Conservation (phyloP, 2,329 filamentous ascomycete genomes). For the Monilinia vaccinii-corymbosi region DNA sequence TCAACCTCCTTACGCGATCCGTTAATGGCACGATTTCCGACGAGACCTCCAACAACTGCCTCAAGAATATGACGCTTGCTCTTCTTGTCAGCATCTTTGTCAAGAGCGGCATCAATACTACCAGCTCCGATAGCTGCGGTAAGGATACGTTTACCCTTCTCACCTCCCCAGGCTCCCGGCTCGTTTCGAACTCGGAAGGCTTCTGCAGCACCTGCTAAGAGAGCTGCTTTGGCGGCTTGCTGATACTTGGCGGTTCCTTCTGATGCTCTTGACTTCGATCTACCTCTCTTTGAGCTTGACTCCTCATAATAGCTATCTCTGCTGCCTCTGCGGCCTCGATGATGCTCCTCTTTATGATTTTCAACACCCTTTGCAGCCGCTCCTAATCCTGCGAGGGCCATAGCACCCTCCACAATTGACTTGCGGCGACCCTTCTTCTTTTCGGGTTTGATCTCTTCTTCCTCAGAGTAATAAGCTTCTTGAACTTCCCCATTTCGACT, state of each 20-base stretch:
- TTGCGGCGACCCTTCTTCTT: constrained; percentile 47
- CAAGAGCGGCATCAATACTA: constrained; percentile 69
- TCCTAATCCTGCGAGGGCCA: constrained; percentile 53
- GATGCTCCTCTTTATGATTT: not conserved
- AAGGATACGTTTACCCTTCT: constrained; percentile 83
- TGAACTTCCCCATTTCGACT: constrained; percentile 43
- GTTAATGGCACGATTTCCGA: constrained; percentile 78
- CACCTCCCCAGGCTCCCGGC: constrained; percentile 79
- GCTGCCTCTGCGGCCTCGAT: constrained; percentile 32
- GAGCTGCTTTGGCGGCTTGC: constrained; percentile 83
- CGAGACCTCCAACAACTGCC: constrained; percentile 79
- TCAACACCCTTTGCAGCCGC: constrained; percentile 41
- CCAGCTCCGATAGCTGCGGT: constrained; percentile 82
- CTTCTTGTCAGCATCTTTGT: constrained; percentile 57
- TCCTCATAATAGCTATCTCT: constrained; percentile 35
- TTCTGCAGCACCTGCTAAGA: constrained; percentile 83
- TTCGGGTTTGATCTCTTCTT: constrained; percentile 40
- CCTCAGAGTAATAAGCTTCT: constrained; percentile 49
- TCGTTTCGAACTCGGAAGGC: constrained; percentile 86
- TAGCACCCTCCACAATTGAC: constrained; percentile 54
- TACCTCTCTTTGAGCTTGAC: constrained; percentile 44
- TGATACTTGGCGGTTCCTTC: constrained; percentile 55
- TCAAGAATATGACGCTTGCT: constrained; percentile 79
- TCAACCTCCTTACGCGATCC: constrained; percentile 59
- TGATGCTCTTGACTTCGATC: constrained; percentile 41